Evolutionary conservation across 257 asterid genomes (phyloP).

Genomic region (Oldenlandia corymbosa): DNA sequence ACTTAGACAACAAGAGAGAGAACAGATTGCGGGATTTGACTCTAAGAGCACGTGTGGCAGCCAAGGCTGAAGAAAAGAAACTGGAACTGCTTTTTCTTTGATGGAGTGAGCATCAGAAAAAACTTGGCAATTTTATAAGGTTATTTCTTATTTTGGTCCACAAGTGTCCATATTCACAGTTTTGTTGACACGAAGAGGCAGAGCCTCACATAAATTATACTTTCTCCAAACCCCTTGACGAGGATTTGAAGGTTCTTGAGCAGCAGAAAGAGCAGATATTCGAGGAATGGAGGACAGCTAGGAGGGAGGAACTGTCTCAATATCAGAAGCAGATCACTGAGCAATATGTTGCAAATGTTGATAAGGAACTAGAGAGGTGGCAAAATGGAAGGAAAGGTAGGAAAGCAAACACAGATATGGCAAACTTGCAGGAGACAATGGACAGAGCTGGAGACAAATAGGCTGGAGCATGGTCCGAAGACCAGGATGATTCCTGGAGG

Average conservation of each 20-base stretch:
- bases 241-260: constrained; percentile 37
- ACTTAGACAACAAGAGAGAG: constrained; percentile 89
- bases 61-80: constrained; percentile 96
- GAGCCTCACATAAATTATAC: constrained; percentile 79
- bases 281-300: constrained; percentile 84
- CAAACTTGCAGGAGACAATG: constrained; percentile 95
- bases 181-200: constrained; percentile 95
- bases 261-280: constrained; percentile 75
- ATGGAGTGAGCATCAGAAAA: constrained; percentile 96
- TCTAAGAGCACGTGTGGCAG: constrained; percentile 92
- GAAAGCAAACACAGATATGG: constrained; percentile 44
- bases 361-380: constrained; percentile 83
- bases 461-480: constrained; percentile 94
- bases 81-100: constrained; percentile 90
- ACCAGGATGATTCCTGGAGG: constrained; percentile 74
- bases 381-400: constrained; percentile 74
- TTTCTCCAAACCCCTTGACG: constrained; percentile 73
- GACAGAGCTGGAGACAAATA: constrained; percentile 98
- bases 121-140: constrained; percentile 99
- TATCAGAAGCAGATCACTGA: constrained; percentile 81
- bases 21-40: constrained; percentile 80
- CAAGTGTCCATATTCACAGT: constrained; percentile 97
- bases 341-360: constrained; percentile 64
- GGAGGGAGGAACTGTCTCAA: constrained; percentile 84
- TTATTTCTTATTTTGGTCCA: constrained; percentile 96